These are phyloP conservation scores for Colletotrichum sidae DNA, from an alignment of 2,329 filamentous ascomycete genomes.

Conservation along the genomic window DNA sequence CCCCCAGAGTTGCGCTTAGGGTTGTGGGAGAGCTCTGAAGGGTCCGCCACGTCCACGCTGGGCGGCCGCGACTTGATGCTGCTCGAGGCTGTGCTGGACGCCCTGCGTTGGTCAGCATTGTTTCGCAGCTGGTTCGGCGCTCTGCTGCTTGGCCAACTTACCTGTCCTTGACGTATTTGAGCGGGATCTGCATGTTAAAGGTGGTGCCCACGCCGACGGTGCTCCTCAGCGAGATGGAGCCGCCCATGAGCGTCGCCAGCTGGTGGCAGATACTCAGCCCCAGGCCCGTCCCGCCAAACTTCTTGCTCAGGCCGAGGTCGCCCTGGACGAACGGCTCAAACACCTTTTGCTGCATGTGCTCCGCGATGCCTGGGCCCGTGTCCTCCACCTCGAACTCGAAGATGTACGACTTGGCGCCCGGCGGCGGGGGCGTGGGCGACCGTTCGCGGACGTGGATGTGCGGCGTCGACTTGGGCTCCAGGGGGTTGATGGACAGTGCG, in stretches of 20 bases:
- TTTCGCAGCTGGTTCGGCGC: no score
- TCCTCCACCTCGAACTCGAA: slow-evolving; percentile 94
- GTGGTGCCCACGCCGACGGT: slow-evolving; percentile 79
- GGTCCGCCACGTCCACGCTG: slow-evolving; percentile 57
- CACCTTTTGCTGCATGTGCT: slow-evolving; percentile 81
- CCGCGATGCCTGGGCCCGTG: slow-evolving; percentile 86
- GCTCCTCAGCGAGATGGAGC: slow-evolving; percentile 78
- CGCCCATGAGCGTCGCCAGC: slow-evolving; percentile 84
- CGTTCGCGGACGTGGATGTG: slow-evolving; percentile 64
- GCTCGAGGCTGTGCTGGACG: slow-evolving; percentile 66
- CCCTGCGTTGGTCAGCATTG: slow-evolving; percentile 44
- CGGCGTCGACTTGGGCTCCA: slow-evolving; percentile 64
- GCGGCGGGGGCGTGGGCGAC: slow-evolving; percentile 70
- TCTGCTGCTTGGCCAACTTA: slow-evolving; percentile 51
- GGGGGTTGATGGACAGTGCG: slow-evolving; percentile 71
- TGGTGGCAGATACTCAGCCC: slow-evolving; percentile 92
- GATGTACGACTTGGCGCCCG: slow-evolving; percentile 71
- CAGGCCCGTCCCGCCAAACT: slow-evolving; percentile 88
- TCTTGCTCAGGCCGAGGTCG: slow-evolving; percentile 89
- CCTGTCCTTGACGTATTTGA: slow-evolving; percentile 79
- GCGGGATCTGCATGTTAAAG: slow-evolving; percentile 85
- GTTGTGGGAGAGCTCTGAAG: slow-evolving; percentile 41
- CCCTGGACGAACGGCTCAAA: slow-evolving; percentile 97
- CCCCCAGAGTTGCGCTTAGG: slow-evolving; percentile 31
- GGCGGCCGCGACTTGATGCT: slow-evolving; percentile 62